These are phyloP conservation scores for Albatrellus sp. DNA, from an alignment of 1,284 basidiomycete species.

Conservation along the genomic window DNA sequence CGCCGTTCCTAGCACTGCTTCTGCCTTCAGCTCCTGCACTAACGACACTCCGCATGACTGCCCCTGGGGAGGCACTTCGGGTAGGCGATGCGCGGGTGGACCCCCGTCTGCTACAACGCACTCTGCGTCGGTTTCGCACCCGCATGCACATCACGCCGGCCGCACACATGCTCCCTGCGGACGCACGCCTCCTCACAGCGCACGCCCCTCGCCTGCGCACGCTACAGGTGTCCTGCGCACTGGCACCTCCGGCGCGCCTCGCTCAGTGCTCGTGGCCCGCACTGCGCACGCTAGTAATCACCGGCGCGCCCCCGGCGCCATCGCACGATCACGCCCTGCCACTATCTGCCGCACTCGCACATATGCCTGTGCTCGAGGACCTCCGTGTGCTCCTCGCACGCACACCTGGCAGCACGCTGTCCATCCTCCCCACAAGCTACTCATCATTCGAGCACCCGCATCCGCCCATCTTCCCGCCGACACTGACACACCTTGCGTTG, in stretches of 20 bases:
- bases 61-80: neutral
- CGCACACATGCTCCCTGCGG: neutral
- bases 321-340: neutral
- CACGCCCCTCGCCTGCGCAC: neutral
- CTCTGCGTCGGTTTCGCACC: neutral
- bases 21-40: too few species aligned
- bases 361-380: neutral
- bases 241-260: neutral
- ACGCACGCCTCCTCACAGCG: neutral
- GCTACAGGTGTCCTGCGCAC: neutral
- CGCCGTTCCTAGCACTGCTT: too few species aligned
- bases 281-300: neutral
- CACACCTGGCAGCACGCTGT: neutral
- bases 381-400: neutral
- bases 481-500: neutral
- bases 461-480: neutral
- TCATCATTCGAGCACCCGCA: neutral
- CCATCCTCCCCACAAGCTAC: neutral
- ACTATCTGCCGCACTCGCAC: neutral
- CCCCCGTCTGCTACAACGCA: neutral
- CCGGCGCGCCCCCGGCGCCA: neutral
- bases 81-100: neutral
- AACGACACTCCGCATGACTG: neutral
- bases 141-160: neutral
- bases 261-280: neutral